Evolutionary conservation across 805 yeast species (phyloP), one percentile per base, ranked within the genome.

Genomic region (Ogataea neopini): DNA sequence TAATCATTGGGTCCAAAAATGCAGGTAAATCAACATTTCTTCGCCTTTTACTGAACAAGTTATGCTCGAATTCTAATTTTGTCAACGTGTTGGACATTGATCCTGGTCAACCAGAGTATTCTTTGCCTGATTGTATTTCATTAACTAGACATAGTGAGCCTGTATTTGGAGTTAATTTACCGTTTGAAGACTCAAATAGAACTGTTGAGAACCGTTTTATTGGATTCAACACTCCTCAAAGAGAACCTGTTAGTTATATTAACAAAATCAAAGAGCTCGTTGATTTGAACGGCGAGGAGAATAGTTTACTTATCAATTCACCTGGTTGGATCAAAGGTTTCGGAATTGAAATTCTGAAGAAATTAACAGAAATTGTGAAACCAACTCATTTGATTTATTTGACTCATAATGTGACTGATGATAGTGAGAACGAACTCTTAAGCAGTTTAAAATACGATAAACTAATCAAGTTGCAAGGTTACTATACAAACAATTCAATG

Each of bases 281-380:
- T 7, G 54, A 59, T 55, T 25, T 58, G 40, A 44, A 61, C 58
- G 58, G 58, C 41, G 54, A 69, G 45, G 17, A 75, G 6, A 40
- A 47, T 70, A 47, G 48, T 13, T 65, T 89, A 3, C 63, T 90
- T 1, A 74, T 91, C 3, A 90, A 90, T 58, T 79, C 91, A 1
- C 92, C 97, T 0, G 96, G 96, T 0, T 90, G 96, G 96, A 78
- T 89, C 25, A 87, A 86, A 64, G 97, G 97, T 0, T 81, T 80
- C 52, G 97, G 97, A 0, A 72, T 83, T 13, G 84, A 81, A 40
- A 66, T 90, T 7, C 70, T 87, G n/a, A 70, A 66, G 13, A 68
- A 73, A 22, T 66, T 86, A 2, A 69, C 82, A 2, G 50, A 57
- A 0, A 49, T 63, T 8, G 63, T 78, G 1, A 65, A 71, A 20